Evolutionary conservation across 129 eudicot genomes (phyloP), one percentile per base, ranked within the genome.

Genomic region (Sambucus nigra): DNA sequence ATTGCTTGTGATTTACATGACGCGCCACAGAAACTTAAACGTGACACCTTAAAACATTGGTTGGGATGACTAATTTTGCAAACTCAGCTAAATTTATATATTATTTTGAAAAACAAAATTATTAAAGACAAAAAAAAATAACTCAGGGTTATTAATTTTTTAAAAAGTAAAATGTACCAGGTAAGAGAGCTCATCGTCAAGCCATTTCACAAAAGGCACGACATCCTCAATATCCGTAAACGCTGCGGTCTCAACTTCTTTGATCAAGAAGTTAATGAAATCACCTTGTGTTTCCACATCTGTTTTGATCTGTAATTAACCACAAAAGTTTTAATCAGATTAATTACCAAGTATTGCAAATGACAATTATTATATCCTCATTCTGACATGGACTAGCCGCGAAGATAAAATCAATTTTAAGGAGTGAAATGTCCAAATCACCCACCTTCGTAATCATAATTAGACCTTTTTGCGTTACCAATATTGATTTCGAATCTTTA

Each of bases 241-340:
- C 38, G 88, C 74, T 50, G 98, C 98, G 71, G 66, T 66, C 78
- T 85, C 94, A 66, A 89, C 94, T 71, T 89, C 98, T 65, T 81
- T 85, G 55, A 89, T 89, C 79, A 89, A 74, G 55, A 81, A 89
- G 65, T 80, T 81, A 21, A 89, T 89, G 66, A 89, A 79, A 65
- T 85, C 98, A 20, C 98, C 95, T 54, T 89, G 98, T 45, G 98
- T 89, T 55, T 89, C 98, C 21, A 89, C 95, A 67, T 89, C 98
- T 45, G 86, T 85, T 59, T 89, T 89, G 55, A 89, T 89, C 98
- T 89, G 95, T 44, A 55, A 63, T 53, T 44, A 65, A 60, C 19
- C 19, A 41, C 10, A 76, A 27, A 14, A n/a, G n/a, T n/a, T n/a
- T n/a, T n/a, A n/a, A n/a, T n/a, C n/a, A n/a, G n/a, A n/a, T n/a